Percentiles rank a stretch among this genome's conserved stretches.
phyloP scores from a whole-genome alignment of 129 eudicot genomes.

The Flaveria ramosissima region DNA sequence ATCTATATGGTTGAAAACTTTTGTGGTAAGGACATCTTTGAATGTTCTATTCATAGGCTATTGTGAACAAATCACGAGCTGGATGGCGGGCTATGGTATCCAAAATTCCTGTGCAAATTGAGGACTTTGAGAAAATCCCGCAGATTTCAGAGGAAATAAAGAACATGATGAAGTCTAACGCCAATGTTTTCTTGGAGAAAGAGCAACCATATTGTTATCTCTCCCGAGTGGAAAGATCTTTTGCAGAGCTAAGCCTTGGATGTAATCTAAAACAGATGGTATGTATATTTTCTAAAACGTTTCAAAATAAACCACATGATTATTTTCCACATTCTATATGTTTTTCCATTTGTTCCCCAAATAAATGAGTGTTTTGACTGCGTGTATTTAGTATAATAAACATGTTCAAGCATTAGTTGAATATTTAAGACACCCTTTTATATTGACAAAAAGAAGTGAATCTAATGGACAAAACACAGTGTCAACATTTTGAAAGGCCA shows the following conservation, averaged over 20 bases:
- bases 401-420: not conserved
- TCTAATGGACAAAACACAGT: not conserved
- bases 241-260: slow-evolving; percentile 84
- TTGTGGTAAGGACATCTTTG: not conserved
- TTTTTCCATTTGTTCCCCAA: not conserved
- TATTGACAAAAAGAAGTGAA: slow-evolving; percentile 1
- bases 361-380: not conserved
- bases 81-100: slow-evolving; percentile 71
- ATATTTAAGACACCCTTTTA: not conserved
- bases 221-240: slow-evolving; percentile 73
- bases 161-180: slow-evolving; percentile 60
- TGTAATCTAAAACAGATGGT: slow-evolving; percentile 85
- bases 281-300: slow-evolving; percentile 24
- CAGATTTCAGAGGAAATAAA: slow-evolving; percentile 72
- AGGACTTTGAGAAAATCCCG: slow-evolving; percentile 67
- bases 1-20: slow-evolving; percentile 12
- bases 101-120: slow-evolving; percentile 66
- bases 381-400: not conserved
- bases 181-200: slow-evolving; percentile 72
- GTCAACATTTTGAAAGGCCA: not conserved
- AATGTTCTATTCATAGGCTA: slow-evolving; percentile 56
- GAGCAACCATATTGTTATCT: slow-evolving; percentile 87
- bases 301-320: slow-evolving; percentile 1
- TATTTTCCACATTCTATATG: not conserved
- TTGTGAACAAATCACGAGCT: slow-evolving; percentile 95